These are phyloP conservation scores for apple (Malus domestica) DNA, from an alignment of 306 rosid genomes.

Conservation along the genomic window ASM211411v1 NC_041796.1:4952001-4952500, in stretches of 20 bases:
- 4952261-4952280: slow-evolving; percentile 39
- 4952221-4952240: slow-evolving; percentile 49
- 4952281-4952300: not conserved
- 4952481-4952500: not conserved
- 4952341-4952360: not conserved
- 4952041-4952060: not conserved
- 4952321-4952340: not conserved
- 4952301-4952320: not conserved
- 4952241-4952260: slow-evolving; percentile 51
- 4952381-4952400: not conserved
- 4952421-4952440: too few relatives aligned
- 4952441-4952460: not conserved
- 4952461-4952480: not conserved
- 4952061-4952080: not conserved
- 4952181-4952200: slow-evolving; percentile 41
- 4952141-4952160: slow-evolving; percentile 32
- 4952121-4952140: slow-evolving; percentile 6
- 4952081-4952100: slow-evolving; percentile 11
- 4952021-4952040: slow-evolving; percentile 28
- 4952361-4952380: not conserved
- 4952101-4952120: not conserved
- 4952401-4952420: too few relatives aligned
- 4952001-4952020: slow-evolving; percentile 41
- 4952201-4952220: slow-evolving; percentile 64
- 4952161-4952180: slow-evolving; percentile 52